Evolutionary conservation across 2,329 filamentous ascomycete species (phyloP), one percentile per base, ranked within the genome.

Genomic region (Aspergillus pseudotamarii): DNA sequence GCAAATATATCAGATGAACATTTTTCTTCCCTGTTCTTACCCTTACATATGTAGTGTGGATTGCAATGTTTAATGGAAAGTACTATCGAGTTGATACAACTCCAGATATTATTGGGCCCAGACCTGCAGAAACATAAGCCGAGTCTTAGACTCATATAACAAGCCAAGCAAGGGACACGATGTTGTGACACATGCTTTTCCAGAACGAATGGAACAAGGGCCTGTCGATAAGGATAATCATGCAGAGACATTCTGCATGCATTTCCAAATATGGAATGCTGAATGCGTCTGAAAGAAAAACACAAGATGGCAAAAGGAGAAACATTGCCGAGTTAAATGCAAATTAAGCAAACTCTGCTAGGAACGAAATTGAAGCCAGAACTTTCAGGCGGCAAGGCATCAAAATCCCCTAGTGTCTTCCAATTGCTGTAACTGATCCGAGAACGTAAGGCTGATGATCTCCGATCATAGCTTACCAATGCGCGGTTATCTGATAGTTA

Each of bases 191-290:
- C 32, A 55, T 21, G 32, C 8, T 36, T 54, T 38, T 32, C 19
- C 21, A 36, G 32, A 55, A 55, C 16, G 23, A 21, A 55, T 55
- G 8, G 34, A 53, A 53, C 19, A 53, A 53, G 30, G 28, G 16
- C 12, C 9, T 11, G 16, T 21, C 19, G 28, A 51, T n/a, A 21
- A 51, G 48, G n/a, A 51, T 32, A 34, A 30, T n/a, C 23, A n/a
- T 21, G 16, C 16, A 32, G 21, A 32, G 28, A n/a, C 32, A 26
- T 36, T 55, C 34, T 38, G 21, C 32, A 55, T 55, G 32, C 21
- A 14, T 38, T 32, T 55, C 32, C n/a, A 55, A 16, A 34, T 8
- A 55, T 55, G 51, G 51, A 55, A 55, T 55, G 51, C 51, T n/a
- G 51, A 55, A 41, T 41, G 51, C 32, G 23, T 55, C 51, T 55